phyloP scores from a whole-genome alignment of 1,284 basidiomycete species.

The Albatrellus sp. region DNA sequence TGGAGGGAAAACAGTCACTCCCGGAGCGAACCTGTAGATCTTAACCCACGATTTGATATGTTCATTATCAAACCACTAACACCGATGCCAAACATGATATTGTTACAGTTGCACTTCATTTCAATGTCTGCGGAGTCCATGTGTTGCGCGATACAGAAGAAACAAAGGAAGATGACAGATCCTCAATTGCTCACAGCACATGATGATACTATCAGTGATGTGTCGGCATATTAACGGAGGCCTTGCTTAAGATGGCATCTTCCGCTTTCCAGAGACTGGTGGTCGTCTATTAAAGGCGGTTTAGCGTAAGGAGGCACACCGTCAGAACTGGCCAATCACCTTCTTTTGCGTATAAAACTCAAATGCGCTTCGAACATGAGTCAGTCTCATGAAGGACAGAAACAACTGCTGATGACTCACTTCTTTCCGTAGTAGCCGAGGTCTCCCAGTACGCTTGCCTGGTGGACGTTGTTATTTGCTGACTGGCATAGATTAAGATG shows the following conservation, averaged over 20 bases:
- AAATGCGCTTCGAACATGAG: conserved; percentile 42
- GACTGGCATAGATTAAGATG: not conserved
- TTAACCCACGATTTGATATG: no score
- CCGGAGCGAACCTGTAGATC: no score
- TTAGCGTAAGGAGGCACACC: not conserved
- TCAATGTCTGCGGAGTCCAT: not conserved
- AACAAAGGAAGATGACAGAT: no score
- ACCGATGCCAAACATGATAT: not conserved
- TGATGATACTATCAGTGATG: conserved; percentile 39
- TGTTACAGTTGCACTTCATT: not conserved
- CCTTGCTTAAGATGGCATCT: conserved; percentile 67
- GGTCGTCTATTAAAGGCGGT: conserved; percentile 39
- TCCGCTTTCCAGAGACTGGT: conserved; percentile 77
- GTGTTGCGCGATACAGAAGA: not conserved
- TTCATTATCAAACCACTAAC: no score
- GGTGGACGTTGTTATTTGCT: conserved; percentile 27
- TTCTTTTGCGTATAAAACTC: conserved; percentile 90
- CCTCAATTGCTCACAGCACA: no score
- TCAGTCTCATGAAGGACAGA: not conserved
- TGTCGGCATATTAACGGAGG: conserved; percentile 77
- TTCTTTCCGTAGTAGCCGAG: conserved; percentile 84
- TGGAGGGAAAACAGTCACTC: not conserved
- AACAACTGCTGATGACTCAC: conserved; percentile 21
- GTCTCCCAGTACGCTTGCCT: conserved; percentile 79
- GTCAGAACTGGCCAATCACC: conserved; percentile 22